phyloP scores from a whole-genome alignment of 495 filamentous ascomycete genomes.

The Lepraria neglecta region DNA sequence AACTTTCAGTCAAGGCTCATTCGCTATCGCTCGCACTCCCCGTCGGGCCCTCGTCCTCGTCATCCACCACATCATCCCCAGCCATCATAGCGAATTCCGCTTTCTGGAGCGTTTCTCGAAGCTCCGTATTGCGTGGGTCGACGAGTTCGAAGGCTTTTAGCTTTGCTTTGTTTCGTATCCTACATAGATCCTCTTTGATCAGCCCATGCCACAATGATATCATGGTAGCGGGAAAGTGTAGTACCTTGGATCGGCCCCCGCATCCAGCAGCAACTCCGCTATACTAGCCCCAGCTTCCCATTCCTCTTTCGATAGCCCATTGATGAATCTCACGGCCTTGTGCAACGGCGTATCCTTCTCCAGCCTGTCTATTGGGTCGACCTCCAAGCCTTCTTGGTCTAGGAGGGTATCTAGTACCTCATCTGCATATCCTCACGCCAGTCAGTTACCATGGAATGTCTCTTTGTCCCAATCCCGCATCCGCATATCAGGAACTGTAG shows the following conservation, averaged over 20 bases:
- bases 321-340: slow-evolving; percentile 77
- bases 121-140: slow-evolving; percentile 62
- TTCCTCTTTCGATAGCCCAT: slow-evolving; percentile 37
- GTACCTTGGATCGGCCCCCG: slow-evolving; percentile 68
- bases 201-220: not conserved
- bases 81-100: slow-evolving; percentile 52
- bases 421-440: slow-evolving; percentile 45
- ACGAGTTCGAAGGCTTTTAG: slow-evolving; percentile 63
- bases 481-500: not conserved
- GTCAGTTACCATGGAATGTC: not conserved
- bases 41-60: slow-evolving; percentile 25
- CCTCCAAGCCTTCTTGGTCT: slow-evolving; percentile 91
- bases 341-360: slow-evolving; percentile 91
- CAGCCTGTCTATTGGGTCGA: slow-evolving; percentile 72
- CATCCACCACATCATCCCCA: slow-evolving; percentile 24
- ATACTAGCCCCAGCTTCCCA: slow-evolving; percentile 22
- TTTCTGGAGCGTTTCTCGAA: slow-evolving; percentile 63
- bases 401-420: slow-evolving; percentile 88
- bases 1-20: slow-evolving; percentile 8
- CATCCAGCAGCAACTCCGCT: slow-evolving; percentile 85
- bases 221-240: slow-evolving; percentile 6
- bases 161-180: slow-evolving; percentile 64
- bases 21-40: slow-evolving; percentile 31
- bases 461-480: no score
- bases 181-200: slow-evolving; percentile 22